phyloP scores from a whole-genome alignment of 176 grass and related monocot genomes.

The Panicum miliaceum region DNA sequence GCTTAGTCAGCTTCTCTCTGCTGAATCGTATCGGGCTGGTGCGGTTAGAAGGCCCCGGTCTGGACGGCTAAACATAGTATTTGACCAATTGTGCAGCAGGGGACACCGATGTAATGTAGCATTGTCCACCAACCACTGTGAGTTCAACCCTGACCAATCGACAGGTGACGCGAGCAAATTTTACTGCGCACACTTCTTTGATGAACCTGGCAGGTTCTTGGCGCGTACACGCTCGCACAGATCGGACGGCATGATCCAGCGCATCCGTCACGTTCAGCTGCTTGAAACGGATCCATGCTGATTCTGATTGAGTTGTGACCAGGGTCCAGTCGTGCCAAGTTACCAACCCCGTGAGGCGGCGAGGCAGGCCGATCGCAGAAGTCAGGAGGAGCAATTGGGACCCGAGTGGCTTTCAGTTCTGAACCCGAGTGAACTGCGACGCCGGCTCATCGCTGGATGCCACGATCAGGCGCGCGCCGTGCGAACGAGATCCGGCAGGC shows the following conservation, averaged over 20 bases:
- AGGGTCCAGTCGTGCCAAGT: background rate
- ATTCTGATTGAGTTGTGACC: background rate
- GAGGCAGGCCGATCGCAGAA: no score
- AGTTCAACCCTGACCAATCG: background rate
- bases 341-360: background rate
- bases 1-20: background rate
- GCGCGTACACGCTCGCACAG: background rate
- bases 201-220: background rate
- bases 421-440: background rate
- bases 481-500: slow-evolving; percentile 24
- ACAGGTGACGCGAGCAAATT: background rate
- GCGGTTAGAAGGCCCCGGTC: background rate
- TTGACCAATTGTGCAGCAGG: background rate
- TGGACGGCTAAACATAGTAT: background rate
- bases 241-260: background rate
- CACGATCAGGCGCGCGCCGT: background rate
- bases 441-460: background rate
- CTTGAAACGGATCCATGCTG: background rate
- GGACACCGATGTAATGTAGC: background rate
- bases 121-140: background rate
- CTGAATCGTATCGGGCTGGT: background rate
- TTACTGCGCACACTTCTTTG: background rate
- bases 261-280: background rate
- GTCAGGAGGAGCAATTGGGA: no score
- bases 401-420: background rate